A percentile compares a stretch with the other conserved stretches of the same genome.
phyloP scores from a whole-genome alignment of 2,329 filamentous ascomycete species.

The Penicillium corylophilum region DNA sequence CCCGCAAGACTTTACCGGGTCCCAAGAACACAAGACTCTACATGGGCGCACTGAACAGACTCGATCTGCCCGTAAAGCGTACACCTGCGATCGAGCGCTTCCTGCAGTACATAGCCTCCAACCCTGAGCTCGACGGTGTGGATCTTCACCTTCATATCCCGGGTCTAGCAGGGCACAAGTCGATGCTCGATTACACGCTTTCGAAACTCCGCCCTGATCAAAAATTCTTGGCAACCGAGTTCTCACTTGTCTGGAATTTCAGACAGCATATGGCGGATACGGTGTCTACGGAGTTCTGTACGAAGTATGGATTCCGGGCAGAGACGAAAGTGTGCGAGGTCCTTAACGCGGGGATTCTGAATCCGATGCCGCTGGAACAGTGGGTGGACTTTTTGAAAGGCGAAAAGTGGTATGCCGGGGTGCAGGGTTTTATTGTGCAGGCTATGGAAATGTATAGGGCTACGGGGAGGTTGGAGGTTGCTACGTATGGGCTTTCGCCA shows the following conservation, averaged over 20 bases:
- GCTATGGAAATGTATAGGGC: conserved; percentile 10
- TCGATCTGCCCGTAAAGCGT: conserved; percentile 13
- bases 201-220: conserved; percentile 10
- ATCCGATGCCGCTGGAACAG: not conserved
- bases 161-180: conserved; percentile 3
- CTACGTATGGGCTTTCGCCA: conserved; percentile 13
- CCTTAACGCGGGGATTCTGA: not conserved
- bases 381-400: not conserved
- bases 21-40: conserved; percentile 7
- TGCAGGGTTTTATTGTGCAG: conserved; percentile 6
- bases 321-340: conserved; percentile 6
- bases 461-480: conserved; percentile 12
- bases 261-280: conserved; percentile 10
- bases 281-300: conserved; percentile 3
- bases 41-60: conserved; percentile 16
- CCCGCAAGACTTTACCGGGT: not conserved
- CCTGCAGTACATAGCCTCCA: conserved; percentile 11
- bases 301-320: conserved; percentile 4
- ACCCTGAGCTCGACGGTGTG: not conserved
- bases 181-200: conserved; percentile 13
- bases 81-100: conserved; percentile 11
- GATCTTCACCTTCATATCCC: conserved; percentile 16
- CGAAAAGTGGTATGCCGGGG: not conserved
- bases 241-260: conserved; percentile 16
- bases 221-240: conserved; percentile 13